Percentiles rank a stretch among this genome's conserved stretches.
Conservation (phyloP, 164 flowering plant genomes). For the Annona cherimola region DNA sequence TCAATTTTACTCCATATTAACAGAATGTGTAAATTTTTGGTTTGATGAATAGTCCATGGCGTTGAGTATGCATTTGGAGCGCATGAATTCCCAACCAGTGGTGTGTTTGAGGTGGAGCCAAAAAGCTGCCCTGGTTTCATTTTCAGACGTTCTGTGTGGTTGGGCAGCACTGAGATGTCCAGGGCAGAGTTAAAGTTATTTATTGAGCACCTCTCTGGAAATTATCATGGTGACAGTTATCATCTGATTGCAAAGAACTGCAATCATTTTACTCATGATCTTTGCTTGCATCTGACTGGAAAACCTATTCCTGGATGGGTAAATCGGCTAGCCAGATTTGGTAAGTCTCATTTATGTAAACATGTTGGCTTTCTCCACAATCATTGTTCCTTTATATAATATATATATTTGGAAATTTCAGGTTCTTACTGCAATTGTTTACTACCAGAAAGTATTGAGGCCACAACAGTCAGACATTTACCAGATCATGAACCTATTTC, state of each 20-base stretch:
- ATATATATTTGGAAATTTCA: constrained; percentile 40
- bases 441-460: constrained; percentile 79
- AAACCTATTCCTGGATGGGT: constrained; percentile 95
- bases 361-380: neutral
- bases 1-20: constrained; percentile 2
- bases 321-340: constrained; percentile 82
- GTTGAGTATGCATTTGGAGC: constrained; percentile 94
- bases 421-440: constrained; percentile 92
- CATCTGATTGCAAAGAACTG: constrained; percentile 95
- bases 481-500: constrained; percentile 62
- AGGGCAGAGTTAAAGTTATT: constrained; percentile 62
- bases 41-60: constrained; percentile 57
- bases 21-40: neutral
- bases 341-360: constrained; percentile 27
- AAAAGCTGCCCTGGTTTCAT: constrained; percentile 91
- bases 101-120: constrained; percentile 97
- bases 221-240: constrained; percentile 82
- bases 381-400: neutral
- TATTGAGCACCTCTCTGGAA: constrained; percentile 65
- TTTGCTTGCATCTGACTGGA: constrained; percentile 66
- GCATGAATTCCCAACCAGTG: constrained; percentile 84
- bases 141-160: constrained; percentile 62
- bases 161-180: constrained; percentile 76
- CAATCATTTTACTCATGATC: constrained; percentile 93
- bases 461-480: constrained; percentile 59